These are phyloP conservation scores for Westerdykella aurantiaca DNA, from an alignment of 2,329 filamentous ascomycete genomes.

Conservation along the genomic window DNA sequence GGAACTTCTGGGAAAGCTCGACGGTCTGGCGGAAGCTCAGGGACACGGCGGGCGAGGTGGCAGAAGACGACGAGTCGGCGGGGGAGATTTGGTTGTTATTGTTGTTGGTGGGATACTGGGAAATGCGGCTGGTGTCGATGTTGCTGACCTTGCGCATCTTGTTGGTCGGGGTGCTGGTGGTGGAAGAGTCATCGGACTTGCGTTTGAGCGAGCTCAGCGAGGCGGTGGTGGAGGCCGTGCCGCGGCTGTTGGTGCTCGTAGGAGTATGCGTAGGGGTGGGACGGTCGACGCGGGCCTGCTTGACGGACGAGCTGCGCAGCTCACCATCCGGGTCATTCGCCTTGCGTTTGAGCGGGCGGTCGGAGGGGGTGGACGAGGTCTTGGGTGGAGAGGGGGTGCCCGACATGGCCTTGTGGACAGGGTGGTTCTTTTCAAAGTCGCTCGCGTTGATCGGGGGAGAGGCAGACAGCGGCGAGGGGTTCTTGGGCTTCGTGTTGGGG, in stretches of 20 bases:
- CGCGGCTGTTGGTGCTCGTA: slow-evolving; percentile 24
- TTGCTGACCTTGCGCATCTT: slow-evolving; percentile 32
- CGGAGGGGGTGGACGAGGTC: slow-evolving; percentile 24
- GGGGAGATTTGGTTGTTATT: slow-evolving; percentile 30
- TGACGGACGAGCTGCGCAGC: slow-evolving; percentile 36
- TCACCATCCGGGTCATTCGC: slow-evolving; percentile 21
- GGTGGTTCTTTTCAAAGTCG: slow-evolving; percentile 47
- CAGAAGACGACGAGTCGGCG: slow-evolving; percentile 30
- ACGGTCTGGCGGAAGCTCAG: slow-evolving; percentile 43
- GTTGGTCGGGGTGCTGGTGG: slow-evolving; percentile 23
- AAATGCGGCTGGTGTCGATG: slow-evolving; percentile 31
- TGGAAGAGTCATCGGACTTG: slow-evolving; percentile 39
- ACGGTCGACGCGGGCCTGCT: slow-evolving; percentile 29
- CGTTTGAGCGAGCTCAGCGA: slow-evolving; percentile 39
- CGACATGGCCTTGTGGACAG: slow-evolving; percentile 35
- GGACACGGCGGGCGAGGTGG: slow-evolving; percentile 29
- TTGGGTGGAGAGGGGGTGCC: slow-evolving; percentile 33
- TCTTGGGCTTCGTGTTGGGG: slow-evolving; percentile 51
- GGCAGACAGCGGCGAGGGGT: slow-evolving; percentile 57
- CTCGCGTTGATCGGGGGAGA: slow-evolving; percentile 58
- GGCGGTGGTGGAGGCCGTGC: slow-evolving; percentile 25
- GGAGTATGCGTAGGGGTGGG: slow-evolving; percentile 25
- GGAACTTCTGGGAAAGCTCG: slow-evolving; percentile 48
- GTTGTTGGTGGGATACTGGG: slow-evolving; percentile 27
- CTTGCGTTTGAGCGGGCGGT: slow-evolving; percentile 10